phyloP scores from a whole-genome alignment of 805 yeast species.

The Cyberlindnera lachancei region DNA sequence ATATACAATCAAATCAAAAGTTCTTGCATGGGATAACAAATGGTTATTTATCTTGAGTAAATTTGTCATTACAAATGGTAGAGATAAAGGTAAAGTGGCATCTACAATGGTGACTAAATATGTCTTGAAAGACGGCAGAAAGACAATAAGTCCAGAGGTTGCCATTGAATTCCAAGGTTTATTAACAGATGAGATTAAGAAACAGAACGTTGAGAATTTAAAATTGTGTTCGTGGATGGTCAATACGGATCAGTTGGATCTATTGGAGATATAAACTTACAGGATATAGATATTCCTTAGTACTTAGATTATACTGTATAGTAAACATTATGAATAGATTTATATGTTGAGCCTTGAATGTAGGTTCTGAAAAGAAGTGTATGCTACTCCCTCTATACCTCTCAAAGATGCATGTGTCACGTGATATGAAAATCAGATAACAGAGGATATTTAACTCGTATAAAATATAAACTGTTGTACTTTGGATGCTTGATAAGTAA shows the following conservation, averaged over 20 bases:
- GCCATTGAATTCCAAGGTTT: conserved; percentile 51
- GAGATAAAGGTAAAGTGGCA: conserved; percentile 28
- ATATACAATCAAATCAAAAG: conserved; percentile 48
- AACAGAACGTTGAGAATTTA: conserved; percentile 32
- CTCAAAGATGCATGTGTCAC: too few species aligned
- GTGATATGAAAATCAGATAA: too few species aligned
- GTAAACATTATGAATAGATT: too few species aligned
- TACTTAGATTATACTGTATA: too few species aligned
- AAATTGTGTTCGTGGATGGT: conserved; percentile 31
- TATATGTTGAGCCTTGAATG: too few species aligned
- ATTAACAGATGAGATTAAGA: conserved; percentile 43
- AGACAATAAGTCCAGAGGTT: conserved; percentile 62
- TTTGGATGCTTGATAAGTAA: too few species aligned
- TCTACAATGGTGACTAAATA: conserved; percentile 68
- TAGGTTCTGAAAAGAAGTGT: too few species aligned
- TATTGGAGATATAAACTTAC: conserved; percentile 12
- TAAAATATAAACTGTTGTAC: too few species aligned
- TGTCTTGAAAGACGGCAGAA: conserved; percentile 72
- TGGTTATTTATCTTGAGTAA: conserved; percentile 71
- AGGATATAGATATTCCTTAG: too few species aligned
- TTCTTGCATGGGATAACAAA: conserved; percentile 80
- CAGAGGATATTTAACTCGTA: too few species aligned
- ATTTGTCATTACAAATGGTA: conserved; percentile 40
- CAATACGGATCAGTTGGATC: conserved; percentile 30
- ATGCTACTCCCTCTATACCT: too few species aligned